Evolutionary conservation across 305 asterid species (phyloP), one percentile per base, ranked within the genome.

Genomic region (Fraxinus paxiana): DNA sequence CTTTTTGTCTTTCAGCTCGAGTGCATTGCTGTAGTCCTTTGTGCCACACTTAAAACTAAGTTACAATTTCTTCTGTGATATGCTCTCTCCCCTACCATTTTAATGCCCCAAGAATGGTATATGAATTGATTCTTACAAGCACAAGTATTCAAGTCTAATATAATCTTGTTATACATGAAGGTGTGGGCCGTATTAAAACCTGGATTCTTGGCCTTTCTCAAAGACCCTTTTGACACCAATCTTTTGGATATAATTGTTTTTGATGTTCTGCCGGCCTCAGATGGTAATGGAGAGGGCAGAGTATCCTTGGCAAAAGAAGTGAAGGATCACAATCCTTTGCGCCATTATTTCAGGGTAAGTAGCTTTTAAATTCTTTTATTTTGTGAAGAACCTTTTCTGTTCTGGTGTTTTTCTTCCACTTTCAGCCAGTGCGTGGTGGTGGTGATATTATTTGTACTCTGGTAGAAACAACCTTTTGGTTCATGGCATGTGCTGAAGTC

Each of bases 181-280:
- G 99, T 96, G 76, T 96, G 99, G 99, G 98, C 98, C 20, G 97
- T 96, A 63, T 84, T 96, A 37, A 96, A 96, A 85, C 98, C 99
- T 83, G 98, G 99, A 84, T 96, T 96, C 88, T 82, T 96, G 92
- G 99, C 98, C 84, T 91, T 96, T 79, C 97, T 96, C 76, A 96
- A 90, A 86, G 94, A 92, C 85, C 99, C 98, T 22, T 92, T 89
- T 84, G 98, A 96, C 81, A 84, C 92, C 73, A 90, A 85, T 86
- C 99, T 96, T 75, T 77, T 96, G 77, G 99, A 96, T 84, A 92
- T 96, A 82, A 86, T 96, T 84, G 96, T 96, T 69, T 96, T 96
- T 88, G 98, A 96, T 91, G 96, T 96, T 71, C 89, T 96, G 74
- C 98, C 99, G 75, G 90, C 99, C 83, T 94, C 97, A 41, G 92